phyloP scores from a whole-genome alignment of 2,329 filamentous ascomycete species.

The Fusarium goolgardi region DNA sequence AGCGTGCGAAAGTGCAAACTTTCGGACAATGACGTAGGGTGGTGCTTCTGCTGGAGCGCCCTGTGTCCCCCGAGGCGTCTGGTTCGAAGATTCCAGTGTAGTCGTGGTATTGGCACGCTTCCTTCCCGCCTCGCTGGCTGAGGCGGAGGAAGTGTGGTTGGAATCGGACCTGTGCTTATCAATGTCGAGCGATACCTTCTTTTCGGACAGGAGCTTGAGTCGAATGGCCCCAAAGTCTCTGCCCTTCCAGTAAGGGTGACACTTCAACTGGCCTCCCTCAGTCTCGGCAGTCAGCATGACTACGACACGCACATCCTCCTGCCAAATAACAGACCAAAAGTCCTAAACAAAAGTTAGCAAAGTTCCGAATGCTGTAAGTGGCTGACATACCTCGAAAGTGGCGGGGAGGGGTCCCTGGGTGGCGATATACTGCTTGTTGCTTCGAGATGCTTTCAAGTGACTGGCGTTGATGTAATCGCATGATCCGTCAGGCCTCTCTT shows the following conservation, averaged over 20 bases:
- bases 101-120: slow-evolving; percentile 67
- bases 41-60: slow-evolving; percentile 65
- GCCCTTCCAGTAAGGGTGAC: slow-evolving; percentile 90
- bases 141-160: slow-evolving; percentile 44
- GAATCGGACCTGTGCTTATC: slow-evolving; percentile 61
- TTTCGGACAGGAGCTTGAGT: slow-evolving; percentile 83
- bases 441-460: slow-evolving; percentile 81
- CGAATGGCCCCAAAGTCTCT: slow-evolving; percentile 81
- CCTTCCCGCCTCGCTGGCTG: slow-evolving; percentile 56
- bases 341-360: slow-evolving; percentile 68
- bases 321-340: slow-evolving; percentile 98
- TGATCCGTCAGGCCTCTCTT: slow-evolving; percentile 71
- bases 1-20: slow-evolving; percentile 84
- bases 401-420: slow-evolving; percentile 93
- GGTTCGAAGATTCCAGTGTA: slow-evolving; percentile 52
- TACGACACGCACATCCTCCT: slow-evolving; percentile 92
- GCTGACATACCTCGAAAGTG: slow-evolving; percentile 80
- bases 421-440: slow-evolving; percentile 93
- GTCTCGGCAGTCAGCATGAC: slow-evolving; percentile 97
- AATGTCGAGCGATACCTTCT: slow-evolving; percentile 81
- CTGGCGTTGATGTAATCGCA: slow-evolving; percentile 98
- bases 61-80: slow-evolving; percentile 47
- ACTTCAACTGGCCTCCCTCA: slow-evolving; percentile 93
- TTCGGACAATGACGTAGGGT: slow-evolving; percentile 84
- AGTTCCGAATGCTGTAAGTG: not conserved